Base-by-base conservation (phyloP, 768 basidiomycete species). In the Trametopsis cervina region DNA sequence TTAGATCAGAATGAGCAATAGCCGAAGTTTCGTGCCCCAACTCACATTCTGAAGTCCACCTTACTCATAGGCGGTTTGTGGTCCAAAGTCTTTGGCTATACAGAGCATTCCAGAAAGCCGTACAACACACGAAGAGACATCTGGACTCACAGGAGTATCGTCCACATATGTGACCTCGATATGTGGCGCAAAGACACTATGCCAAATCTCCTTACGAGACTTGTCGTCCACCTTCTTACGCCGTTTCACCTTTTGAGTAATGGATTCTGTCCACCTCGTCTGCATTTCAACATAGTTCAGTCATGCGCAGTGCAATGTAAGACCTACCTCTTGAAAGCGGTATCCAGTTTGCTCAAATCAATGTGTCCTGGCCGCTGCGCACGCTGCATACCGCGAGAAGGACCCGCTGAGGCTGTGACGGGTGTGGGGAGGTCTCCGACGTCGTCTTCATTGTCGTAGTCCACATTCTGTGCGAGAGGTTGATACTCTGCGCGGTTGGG, bases 171-270 rank as follows among this genome's bases (percentile, higher is more conserved):
- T 49, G 27, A 68, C 66, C 4, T 63, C 54, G 7, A 79, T 58
- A 40, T 74, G 69, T 35, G 85, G 88, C 46, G 88, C 87, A 54
- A 90, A 89, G 11, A 86, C 84, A 58, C 83, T 89, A 50, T 80
- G 78, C 76, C 80, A 84, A 59, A 91, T 90, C 60, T 81, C 78
- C 69, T 74, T 83, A 60, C 75, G 76, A 36, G 78, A 75, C 59
- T 80, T 73, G 48, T 78, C 78, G 35, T 78, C 73, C 13, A 72
- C 71, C 51, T 83, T 87, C 72, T 81, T 85, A 68, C 85, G 88
- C 48, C 84, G 77, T 56, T 84, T 86, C 44, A 92, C 79, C 65
- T 85, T 88, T 67, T 89, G 83, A 1, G 89, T 83, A 56, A 92
- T 90, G 46, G 83, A 85, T 57, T 86, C 81, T 11, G 89, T 91